Evolutionary conservation across 2,329 filamentous ascomycete species (phyloP).

Genomic region (Xylaria digitata): DNA sequence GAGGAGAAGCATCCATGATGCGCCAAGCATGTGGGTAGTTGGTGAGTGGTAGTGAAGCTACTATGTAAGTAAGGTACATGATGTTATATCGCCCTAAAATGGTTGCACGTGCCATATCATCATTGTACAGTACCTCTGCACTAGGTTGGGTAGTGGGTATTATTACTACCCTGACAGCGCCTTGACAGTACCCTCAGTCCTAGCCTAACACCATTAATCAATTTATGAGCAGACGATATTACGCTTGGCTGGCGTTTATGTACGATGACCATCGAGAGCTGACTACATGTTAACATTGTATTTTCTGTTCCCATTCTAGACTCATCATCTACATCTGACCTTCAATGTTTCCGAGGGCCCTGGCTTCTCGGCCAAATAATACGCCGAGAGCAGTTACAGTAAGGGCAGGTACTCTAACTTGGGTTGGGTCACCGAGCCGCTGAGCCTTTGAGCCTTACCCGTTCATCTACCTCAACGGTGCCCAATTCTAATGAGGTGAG

Average conservation of each 20-base stretch:
- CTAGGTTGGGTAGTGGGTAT: neutral
- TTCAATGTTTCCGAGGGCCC: neutral
- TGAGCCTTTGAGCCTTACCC: neutral
- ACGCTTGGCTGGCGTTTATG: constrained; percentile 14
- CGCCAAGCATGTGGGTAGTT: no score
- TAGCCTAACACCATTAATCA: constrained; percentile 4
- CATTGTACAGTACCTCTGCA: neutral
- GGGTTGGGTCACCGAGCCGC: constrained; percentile 13
- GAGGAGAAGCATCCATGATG: no score
- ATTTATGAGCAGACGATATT: neutral
- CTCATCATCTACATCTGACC: neutral
- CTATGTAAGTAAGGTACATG: constrained; percentile 1
- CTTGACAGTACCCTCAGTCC: neutral
- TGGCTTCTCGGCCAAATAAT: constrained; percentile 23
- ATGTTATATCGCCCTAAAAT: constrained; percentile 9
- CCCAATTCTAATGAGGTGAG: constrained; percentile 21
- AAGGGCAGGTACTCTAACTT: constrained; percentile 2
- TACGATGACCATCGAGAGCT: neutral
- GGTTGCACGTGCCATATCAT: constrained; percentile 16
- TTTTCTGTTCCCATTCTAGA: constrained; percentile 8
- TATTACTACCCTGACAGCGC: constrained; percentile 2
- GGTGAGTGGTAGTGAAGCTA: no score
- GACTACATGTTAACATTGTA: neutral
- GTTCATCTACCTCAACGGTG: constrained; percentile 2
- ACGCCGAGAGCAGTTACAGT: constrained; percentile 13